Base-by-base conservation (phyloP, 352 stramenopile genomes). In the Saprolegnia parasitica region DNA sequence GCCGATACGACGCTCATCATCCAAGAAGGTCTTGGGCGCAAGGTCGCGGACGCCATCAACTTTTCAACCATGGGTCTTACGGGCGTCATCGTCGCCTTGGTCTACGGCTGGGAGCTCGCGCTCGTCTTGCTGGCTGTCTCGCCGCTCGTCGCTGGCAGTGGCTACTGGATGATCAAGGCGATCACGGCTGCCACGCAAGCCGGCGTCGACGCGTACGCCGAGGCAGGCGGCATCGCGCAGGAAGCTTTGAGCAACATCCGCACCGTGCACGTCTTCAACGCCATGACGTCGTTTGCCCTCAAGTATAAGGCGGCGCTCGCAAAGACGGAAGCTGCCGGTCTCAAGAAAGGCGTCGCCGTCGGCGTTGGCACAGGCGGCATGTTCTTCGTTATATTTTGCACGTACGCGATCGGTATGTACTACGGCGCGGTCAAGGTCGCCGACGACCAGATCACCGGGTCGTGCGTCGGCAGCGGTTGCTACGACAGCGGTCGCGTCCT, bases 401-500 rank as follows among this genome's bases (percentile, higher is more conserved):
- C 83, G n/a, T 96, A 96, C 71, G 85, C 80, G 9, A 71, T 79
- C 13, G 87, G 87, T 9, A 87, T 96, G 78, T 93, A 79, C 76
- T 94, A 90, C 56, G 86, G 87, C 9, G 84, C 85, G 4, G 70
- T 88, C 4, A 78, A 86, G 73, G 75, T 92, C 18, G 76, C 77
- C 5, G 80, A 88, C 63, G 84, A 91, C 56, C 78, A 85, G 29
- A 68, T 87, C 13, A 76, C 73, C 29, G 42, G 29, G 35, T 54
- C 40, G 6, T 90, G 82, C 74, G 70, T 61, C 0, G 73, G 73
- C 29, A 60, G 71, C 49, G 66, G 65, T 2, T 89, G 86, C 67
- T 91, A 89, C 72, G 67, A 88, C 65, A 80, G 84, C 24, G 81
- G 84, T 18, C 74, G 78, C 56, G 83, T 91, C 16, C 42, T 93